Base-by-base conservation (phyloP, 2,329 filamentous ascomycete species). In the Tolypocladium pustulatum region DNA sequence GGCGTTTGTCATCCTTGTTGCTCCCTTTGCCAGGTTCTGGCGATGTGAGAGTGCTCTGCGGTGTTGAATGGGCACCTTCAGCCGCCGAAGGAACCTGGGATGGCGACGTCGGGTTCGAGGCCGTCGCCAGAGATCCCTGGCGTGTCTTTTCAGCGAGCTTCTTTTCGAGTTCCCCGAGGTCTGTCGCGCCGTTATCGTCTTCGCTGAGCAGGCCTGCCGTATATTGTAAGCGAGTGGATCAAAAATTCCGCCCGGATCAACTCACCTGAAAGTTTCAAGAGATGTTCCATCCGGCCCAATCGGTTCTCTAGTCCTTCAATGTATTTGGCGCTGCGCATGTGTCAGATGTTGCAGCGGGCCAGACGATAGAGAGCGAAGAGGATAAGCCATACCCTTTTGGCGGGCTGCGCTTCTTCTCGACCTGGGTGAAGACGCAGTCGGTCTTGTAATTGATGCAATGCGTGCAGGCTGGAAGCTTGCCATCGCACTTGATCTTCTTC, bases 391-490 rank as follows among this genome's bases (percentile, higher is more conserved):
- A 96, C 91, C 94, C 93, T 80, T 97, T 99, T 1, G 93, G 94
- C 57, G 94, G 93, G 72, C 89, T 94, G 60, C 94, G 84, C 81
- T 99, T 99, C 85, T 99, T 99, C 78, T 99, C 94, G 41, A 97
- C 92, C 71, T 96, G 91, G 0, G 94, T 97, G 71, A 97, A 97
- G 66, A 96, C 84, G 73, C 93, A 99, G 67, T 96, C 91, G 6
- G 92, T 97, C 80, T 97, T 97, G 79, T 97, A 97, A 73, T 97
- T 97, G 72, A 89, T 88, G 73, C 93, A 99, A 75, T 97, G 94
- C 9, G 90, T 92, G 75, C 94, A 99, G 61, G 91, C 86, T 41
- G 94, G 93, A 75, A 96, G 85, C 76, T 95, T 96, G 65, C 94
- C 93, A 71, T 97, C 94, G 74, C 93, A 97, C 76, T 97, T 97